Evolutionary conservation across 345 rosid species (phyloP).

Genomic region (Cardiospermum halicacabum): DNA sequence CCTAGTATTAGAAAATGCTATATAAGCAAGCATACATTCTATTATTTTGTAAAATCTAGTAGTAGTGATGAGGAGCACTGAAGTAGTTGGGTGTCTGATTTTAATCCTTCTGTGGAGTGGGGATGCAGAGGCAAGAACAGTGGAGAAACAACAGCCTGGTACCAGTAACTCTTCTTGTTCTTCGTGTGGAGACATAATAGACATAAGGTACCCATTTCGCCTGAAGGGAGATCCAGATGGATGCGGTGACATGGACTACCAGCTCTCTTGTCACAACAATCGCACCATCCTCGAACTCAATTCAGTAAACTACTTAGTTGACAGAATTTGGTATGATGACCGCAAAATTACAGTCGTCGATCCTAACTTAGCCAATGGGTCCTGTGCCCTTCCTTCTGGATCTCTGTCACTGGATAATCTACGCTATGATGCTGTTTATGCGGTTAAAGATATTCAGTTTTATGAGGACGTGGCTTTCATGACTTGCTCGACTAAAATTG

Average conservation of each 20-base stretch:
- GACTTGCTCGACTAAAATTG: conserved; percentile 19
- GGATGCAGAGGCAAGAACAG: conserved; percentile 17
- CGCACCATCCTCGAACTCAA: conserved; percentile 16
- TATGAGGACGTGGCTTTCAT: too few relatives aligned
- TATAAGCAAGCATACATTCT: too few relatives aligned
- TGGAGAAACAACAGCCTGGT: conserved; percentile 6
- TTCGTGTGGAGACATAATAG: conserved; percentile 32
- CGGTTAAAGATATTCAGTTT: too few relatives aligned
- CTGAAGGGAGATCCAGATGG: conserved; percentile 19
- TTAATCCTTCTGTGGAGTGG: conserved; percentile 6
- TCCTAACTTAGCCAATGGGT: conserved; percentile 28
- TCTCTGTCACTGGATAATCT: conserved; percentile 27
- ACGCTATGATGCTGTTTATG: too few relatives aligned
- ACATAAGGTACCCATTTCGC: conserved; percentile 37
- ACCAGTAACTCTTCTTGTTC: too few relatives aligned
- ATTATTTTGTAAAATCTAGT: too few relatives aligned
- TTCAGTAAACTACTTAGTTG: conserved; percentile 28
- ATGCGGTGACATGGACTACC: conserved; percentile 26
- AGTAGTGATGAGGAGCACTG: too few relatives aligned
- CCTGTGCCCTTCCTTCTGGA: conserved; percentile 25
- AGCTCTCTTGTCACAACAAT: conserved; percentile 32
- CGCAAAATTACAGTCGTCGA: conserved; percentile 25
- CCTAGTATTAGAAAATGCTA: too few relatives aligned
- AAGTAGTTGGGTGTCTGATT: too few relatives aligned
- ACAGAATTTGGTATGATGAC: conserved; percentile 20